These are phyloP conservation scores for Colletotrichum sansevieriae DNA, from an alignment of 2,329 filamentous ascomycete species.

Conservation along the genomic window DNA sequence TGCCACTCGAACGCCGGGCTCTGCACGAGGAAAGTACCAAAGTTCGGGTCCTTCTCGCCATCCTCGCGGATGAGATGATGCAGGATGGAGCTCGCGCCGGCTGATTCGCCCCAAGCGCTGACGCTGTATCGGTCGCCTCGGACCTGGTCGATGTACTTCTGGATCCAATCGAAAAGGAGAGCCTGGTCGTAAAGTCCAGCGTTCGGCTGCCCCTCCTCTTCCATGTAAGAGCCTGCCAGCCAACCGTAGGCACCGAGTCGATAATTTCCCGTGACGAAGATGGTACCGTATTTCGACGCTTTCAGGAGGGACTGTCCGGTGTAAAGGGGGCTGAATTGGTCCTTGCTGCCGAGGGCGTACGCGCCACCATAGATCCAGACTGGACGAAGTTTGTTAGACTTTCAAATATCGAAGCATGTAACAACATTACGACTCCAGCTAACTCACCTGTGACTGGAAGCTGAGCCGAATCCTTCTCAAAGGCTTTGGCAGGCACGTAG, in stretches of 20 bases:
- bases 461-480: conserved; percentile 50
- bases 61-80: no score
- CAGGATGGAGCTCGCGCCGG: no score
- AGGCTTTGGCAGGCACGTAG: conserved; percentile 59
- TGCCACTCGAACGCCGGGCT: no score
- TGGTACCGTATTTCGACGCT: conserved; percentile 53
- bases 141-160: conserved; percentile 54
- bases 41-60: no score
- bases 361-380: conserved; percentile 62
- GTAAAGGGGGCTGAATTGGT: conserved; percentile 53
- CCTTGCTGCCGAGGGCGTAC: conserved; percentile 58
- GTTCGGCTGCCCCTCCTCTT: conserved; percentile 58
- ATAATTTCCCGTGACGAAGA: conserved; percentile 64
- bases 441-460: conserved; percentile 54
- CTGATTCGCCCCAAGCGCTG: no score
- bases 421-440: no score
- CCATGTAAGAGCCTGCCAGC: conserved; percentile 59
- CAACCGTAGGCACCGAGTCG: conserved; percentile 62
- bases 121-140: no score
- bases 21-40: no score
- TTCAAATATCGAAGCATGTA: no score
- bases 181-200: conserved; percentile 58
- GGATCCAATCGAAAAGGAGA: conserved; percentile 62
- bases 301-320: conserved; percentile 53
- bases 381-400: no score